phyloP scores from a whole-genome alignment of 306 rosid genomes.

The Comarum palustre region DNA sequence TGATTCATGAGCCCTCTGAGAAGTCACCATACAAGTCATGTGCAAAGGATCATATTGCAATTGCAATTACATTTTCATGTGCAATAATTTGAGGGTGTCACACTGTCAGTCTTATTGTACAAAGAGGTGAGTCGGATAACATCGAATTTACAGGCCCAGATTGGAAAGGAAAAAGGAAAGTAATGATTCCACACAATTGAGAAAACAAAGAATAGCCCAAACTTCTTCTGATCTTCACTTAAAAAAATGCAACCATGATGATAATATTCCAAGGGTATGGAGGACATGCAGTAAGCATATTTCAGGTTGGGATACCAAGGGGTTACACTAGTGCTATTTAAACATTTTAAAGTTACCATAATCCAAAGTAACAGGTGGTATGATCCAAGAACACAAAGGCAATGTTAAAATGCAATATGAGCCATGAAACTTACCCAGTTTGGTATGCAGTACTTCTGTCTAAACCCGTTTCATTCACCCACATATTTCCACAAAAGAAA shows the following conservation, averaged over 20 bases:
- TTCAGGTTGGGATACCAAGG: not conserved
- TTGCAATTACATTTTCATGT: not conserved
- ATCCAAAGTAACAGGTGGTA: not conserved
- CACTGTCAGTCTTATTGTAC: not conserved
- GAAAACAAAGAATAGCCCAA: not conserved
- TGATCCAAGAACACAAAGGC: constrained; percentile 1
- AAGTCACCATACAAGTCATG: not conserved
- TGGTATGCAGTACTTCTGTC: constrained; percentile 92
- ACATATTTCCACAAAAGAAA: constrained; percentile 90
- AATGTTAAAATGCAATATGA: not conserved
- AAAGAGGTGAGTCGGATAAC: not conserved
- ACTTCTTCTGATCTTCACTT: not conserved
- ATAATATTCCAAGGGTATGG: not conserved
- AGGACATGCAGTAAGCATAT: not conserved
- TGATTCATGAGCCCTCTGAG: not conserved
- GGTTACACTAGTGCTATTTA: not conserved
- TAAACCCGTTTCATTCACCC: constrained; percentile 83
- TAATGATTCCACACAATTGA: not conserved
- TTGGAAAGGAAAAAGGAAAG: not conserved
- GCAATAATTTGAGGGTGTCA: not conserved
- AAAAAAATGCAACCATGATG: not conserved
- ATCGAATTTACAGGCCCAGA: not conserved
- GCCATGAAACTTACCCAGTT: constrained; percentile 59
- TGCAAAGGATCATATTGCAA: not conserved
- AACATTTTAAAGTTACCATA: not conserved